Evolutionary conservation across 2,329 filamentous ascomycete genomes (phyloP), one percentile per base, ranked within the genome.

Genomic region (Neurospora sp.): DNA sequence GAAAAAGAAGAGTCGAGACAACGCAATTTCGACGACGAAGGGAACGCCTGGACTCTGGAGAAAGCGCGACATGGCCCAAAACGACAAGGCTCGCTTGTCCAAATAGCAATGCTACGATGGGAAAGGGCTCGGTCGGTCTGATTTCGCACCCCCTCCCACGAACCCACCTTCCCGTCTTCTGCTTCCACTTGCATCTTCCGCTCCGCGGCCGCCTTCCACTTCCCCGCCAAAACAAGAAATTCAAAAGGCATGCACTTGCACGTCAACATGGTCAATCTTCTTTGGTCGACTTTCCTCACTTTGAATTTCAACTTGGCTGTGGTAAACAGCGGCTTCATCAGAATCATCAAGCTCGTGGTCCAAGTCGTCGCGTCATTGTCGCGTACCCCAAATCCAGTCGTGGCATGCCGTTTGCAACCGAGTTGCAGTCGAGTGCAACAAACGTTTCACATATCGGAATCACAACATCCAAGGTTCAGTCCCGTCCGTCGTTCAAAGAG

Each of bases 361-460:
- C n/a, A 62, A 62, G 52, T 62, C 38, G 19, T 73, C 74, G 74
- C 73, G 74, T 75, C 74, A 75, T 72, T 72, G 70, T 73, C 74
- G 73, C 72, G 74, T 74, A 69, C 38, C 70, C 71, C 46, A 69
- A 70, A 36, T 46, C 23, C 23, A 62, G 15, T 62, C 66, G 70
- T 68, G 62, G 68, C 69, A 69, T 66, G 52, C 28, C 28, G 39
- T 57, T 69, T 71, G 67, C 68, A 66, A 70, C 41, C 62, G 43
- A 69, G 66, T 69, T 69, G 69, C 68, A 66, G 69, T 39, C 62
- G 62, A 69, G 66, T 67, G 67, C 70, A 40, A 65, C 68, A 67
- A 28, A 62, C 66, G 67, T 70, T 72, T 69, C 71, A 69, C 52
- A 36, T 62, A 17, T 36, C 52, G 52, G 52, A 17, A n/a, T 62